A percentile compares a stretch with the other conserved stretches of the same genome.
phyloP scores from a whole-genome alignment of 352 stramenopile genomes.

The Phytophthora pluvialis region DNA sequence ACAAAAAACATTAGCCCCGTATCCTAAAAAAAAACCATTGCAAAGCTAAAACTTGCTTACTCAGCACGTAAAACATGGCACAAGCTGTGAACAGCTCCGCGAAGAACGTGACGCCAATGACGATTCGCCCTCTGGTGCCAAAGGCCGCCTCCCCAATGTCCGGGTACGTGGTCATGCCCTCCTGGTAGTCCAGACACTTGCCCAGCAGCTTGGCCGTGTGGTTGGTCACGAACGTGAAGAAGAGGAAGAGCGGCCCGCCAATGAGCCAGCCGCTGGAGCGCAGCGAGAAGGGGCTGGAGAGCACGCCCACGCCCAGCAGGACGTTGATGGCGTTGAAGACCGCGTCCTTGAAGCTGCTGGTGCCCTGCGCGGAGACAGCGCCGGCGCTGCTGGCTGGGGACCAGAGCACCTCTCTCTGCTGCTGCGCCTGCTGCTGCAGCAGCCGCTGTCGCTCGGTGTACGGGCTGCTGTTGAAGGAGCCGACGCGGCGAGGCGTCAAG shows the following conservation, averaged over 20 bases:
- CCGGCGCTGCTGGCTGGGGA: slow-evolving; percentile 30
- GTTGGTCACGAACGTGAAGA: slow-evolving; percentile 88
- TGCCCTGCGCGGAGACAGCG: slow-evolving; percentile 33
- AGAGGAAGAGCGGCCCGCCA: slow-evolving; percentile 78
- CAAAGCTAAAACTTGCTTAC: slow-evolving; percentile 39
- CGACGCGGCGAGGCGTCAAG: slow-evolving; percentile 24
- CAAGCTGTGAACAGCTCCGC: slow-evolving; percentile 81
- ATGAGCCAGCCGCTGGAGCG: slow-evolving; percentile 77
- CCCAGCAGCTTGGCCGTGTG: slow-evolving; percentile 86
- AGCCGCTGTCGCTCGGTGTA: slow-evolving; percentile 56
- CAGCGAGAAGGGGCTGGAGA: slow-evolving; percentile 86
- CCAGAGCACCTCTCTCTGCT: slow-evolving; percentile 28
- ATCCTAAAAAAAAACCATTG: slow-evolving; percentile 1
- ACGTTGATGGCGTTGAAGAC: slow-evolving; percentile 90
- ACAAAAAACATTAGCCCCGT: neutral
- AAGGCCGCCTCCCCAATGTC: slow-evolving; percentile 87
- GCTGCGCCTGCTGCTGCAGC: slow-evolving; percentile 32
- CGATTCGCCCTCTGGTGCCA: slow-evolving; percentile 65
- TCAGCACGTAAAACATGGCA: slow-evolving; percentile 83
- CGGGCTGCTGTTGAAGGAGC: slow-evolving; percentile 41
- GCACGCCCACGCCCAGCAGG: slow-evolving; percentile 82
- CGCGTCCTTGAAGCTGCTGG: slow-evolving; percentile 74
- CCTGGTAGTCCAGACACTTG: slow-evolving; percentile 81
- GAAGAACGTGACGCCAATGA: slow-evolving; percentile 86
- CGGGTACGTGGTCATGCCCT: slow-evolving; percentile 84